Base-by-base conservation (phyloP, 306 rosid genomes). In the Citrullus amarus region DNA sequence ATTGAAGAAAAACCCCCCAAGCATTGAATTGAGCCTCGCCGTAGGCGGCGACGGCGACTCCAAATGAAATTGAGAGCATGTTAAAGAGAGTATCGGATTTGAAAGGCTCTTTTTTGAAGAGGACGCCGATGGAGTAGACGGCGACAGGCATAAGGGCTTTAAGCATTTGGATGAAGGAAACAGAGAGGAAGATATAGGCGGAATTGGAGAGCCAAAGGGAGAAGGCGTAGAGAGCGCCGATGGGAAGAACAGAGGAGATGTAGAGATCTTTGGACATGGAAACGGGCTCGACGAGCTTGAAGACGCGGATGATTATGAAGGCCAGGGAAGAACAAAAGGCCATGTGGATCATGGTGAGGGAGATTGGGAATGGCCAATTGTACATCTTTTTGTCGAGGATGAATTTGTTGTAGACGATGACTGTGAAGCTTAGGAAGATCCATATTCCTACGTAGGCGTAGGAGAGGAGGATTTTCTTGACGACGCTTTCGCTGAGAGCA, bases 91-190 rank as follows among this genome's bases (percentile, higher is more conserved):
- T 88, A 34, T 87, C 81, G 48, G 83, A 53, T 14, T 87, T 85
- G 84, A 87, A 90, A 7, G 58, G 0, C 2, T 90, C 96, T 3
- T 88, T 90, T 1, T 53, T 80, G 17, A 90, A 75, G 59, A 77
- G 59, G 6, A 90, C 86, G 4, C 91, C 92, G 36, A 90, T 90
- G 28, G 96, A 88, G 72, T 88, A 90, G 3, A 90, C 96, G 13
- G 96, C 96, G 9, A 88, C 96, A 1, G 96, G 96, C 96, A 90
- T 90, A 2, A 90, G 87, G 7, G 96, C 96, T 61, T 90, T 90
- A 51, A 90, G 89, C 96, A 90, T 90, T 50, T 90, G 96, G 53
- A 90, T 90, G 84, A 90, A 90, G 7, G 96, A 90, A 12, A 90
- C 81, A 8, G 81, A 90, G 79, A 90, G 88, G 60, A 81, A 90